Evolutionary conservation across 2,329 filamentous ascomycete genomes (phyloP).

Genomic region (Byssothecium circinans): DNA sequence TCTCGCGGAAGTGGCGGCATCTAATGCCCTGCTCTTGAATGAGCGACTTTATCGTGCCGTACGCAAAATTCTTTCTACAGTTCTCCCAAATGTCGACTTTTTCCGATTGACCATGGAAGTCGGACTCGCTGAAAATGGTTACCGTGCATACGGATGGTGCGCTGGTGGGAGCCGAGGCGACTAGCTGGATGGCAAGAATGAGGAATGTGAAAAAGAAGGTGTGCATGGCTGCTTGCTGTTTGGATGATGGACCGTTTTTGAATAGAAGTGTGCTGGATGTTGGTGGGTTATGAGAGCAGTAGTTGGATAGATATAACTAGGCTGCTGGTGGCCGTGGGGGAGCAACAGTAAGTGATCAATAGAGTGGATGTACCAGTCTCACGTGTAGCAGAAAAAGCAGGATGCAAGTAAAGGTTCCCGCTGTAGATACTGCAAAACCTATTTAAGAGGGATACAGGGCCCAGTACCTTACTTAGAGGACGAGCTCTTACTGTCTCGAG

Average conservation of each 20-base stretch:
- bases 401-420: too few species aligned
- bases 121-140: not conserved
- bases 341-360: too few species aligned
- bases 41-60: not conserved
- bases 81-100: not conserved
- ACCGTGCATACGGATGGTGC: not conserved
- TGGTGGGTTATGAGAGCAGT: too few species aligned
- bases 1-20: conserved; percentile 2
- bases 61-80: not conserved
- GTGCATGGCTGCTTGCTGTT: not conserved
- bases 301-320: too few species aligned
- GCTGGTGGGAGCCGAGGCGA: not conserved
- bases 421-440: too few species aligned
- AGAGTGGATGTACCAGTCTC: too few species aligned
- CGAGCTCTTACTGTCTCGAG: too few species aligned
- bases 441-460: too few species aligned
- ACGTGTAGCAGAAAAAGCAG: too few species aligned
- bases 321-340: too few species aligned
- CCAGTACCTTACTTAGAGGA: too few species aligned
- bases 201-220: not conserved
- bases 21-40: conserved; percentile 3
- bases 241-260: not conserved
- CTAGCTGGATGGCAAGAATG: not conserved
- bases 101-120: not conserved
- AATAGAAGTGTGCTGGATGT: too few species aligned